A percentile compares a stretch with the other conserved stretches of the same genome.
These are phyloP conservation scores for Nemania abortiva DNA, from an alignment of 2,329 filamentous ascomycete genomes.

Conservation along the genomic window DNA sequence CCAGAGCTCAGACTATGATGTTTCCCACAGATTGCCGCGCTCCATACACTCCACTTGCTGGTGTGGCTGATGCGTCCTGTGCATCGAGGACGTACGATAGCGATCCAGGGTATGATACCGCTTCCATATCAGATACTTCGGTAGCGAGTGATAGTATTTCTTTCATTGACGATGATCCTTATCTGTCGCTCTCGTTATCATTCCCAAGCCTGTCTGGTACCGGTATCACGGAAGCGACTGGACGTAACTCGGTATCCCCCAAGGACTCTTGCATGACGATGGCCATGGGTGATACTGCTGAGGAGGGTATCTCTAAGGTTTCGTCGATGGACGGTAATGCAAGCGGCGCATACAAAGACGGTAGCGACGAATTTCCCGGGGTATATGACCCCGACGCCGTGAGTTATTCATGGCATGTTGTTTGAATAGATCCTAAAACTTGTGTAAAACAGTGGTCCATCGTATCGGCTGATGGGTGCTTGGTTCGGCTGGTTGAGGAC, in stretches of 20 bases:
- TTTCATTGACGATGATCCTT: too few species aligned
- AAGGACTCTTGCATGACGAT: too few species aligned
- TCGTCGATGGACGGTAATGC: too few species aligned
- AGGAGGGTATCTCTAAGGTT: too few species aligned
- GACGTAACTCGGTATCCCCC: too few species aligned
- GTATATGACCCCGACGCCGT: neutral
- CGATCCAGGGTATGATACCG: neutral
- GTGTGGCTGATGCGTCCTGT: neutral
- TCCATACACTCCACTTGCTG: neutral
- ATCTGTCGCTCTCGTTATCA: too few species aligned
- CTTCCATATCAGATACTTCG: too few species aligned
- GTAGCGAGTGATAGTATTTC: too few species aligned
- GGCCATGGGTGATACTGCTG: too few species aligned
- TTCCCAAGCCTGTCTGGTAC: too few species aligned
- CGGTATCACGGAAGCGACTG: too few species aligned
- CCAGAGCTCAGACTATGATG: neutral
- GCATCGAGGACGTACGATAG: neutral
- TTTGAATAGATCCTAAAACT: neutral
- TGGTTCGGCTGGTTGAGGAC: neutral
- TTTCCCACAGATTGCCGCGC: neutral
- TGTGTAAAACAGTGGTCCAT: neutral
- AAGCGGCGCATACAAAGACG: too few species aligned
- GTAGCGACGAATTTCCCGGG: neutral
- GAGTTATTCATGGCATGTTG: neutral
- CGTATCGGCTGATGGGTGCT: neutral